Evolutionary conservation across 768 basidiomycete species (phyloP).

Genomic region (Psilocybe cubensis): DNA sequence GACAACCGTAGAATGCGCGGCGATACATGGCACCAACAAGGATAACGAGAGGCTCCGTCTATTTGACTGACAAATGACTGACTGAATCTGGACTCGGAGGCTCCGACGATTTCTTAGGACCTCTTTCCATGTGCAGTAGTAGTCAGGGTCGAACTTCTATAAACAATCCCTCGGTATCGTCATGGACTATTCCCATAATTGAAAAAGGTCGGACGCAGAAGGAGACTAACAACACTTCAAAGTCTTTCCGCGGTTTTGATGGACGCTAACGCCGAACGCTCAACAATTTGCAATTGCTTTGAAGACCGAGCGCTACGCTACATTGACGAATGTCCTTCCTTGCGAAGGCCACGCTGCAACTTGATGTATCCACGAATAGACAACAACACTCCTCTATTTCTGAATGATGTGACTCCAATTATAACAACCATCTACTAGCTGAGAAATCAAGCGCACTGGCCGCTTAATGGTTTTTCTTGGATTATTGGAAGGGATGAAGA

Average conservation of each 20-base stretch:
- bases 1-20: constrained; percentile 1
- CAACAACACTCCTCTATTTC: not conserved
- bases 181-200: constrained; percentile 2
- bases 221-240: too few relatives aligned
- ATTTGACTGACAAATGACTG: not conserved
- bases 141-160: constrained; percentile 13
- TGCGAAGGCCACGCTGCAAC: not conserved
- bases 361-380: not conserved
- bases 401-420: constrained; percentile 1
- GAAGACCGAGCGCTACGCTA: not conserved
- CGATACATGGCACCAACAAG: not conserved
- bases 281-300: not conserved
- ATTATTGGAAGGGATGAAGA: not conserved
- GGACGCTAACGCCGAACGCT: not conserved
- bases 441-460: constrained; percentile 5
- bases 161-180: constrained; percentile 11
- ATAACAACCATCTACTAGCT: constrained; percentile 1
- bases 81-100: too few relatives aligned
- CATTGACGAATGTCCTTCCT: not conserved
- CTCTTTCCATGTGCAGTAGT: not conserved
- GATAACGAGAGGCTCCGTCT: constrained; percentile 12
- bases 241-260: constrained; percentile 11
- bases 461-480: not conserved
- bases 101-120: not conserved
- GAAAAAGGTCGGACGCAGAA: constrained; percentile 1